phyloP scores from a whole-genome alignment of 2,329 filamentous ascomycete genomes.

The Ascochyta clinopodiicola region DNA sequence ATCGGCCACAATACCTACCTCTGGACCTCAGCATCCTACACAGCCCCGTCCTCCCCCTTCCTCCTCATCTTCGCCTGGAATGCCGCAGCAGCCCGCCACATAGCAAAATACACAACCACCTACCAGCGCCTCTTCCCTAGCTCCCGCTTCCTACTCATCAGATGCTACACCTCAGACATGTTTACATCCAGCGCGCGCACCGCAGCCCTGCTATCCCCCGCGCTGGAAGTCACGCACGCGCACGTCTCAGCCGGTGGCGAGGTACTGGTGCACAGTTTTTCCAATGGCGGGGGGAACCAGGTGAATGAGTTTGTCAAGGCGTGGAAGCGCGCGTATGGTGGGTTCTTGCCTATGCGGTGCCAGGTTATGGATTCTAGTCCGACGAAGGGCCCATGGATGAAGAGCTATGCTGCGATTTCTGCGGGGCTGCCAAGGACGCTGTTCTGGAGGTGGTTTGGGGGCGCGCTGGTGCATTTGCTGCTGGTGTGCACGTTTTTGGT shows the following conservation, averaged over 20 bases:
- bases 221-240: conserved; percentile 33
- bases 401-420: conserved; percentile 39
- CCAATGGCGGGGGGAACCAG: conserved; percentile 47
- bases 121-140: conserved; percentile 42
- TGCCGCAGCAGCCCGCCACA: conserved; percentile 44
- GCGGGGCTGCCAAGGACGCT: conserved; percentile 33
- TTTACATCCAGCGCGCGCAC: conserved; percentile 32
- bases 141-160: conserved; percentile 41
- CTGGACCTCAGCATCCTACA: conserved; percentile 27
- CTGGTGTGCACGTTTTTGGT: conserved; percentile 31
- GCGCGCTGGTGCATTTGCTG: conserved; percentile 35
- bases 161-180: conserved; percentile 39
- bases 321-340: conserved; percentile 32
- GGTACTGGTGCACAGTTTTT: conserved; percentile 45
- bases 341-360: conserved; percentile 34
- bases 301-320: conserved; percentile 41
- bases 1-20: conserved; percentile 46
- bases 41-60: conserved; percentile 23
- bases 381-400: conserved; percentile 41
- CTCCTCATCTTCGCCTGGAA: conserved; percentile 47
- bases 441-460: conserved; percentile 38
- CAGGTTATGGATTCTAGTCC: conserved; percentile 46
- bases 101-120: conserved; percentile 45
- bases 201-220: conserved; percentile 28
- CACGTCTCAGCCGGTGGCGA: conserved; percentile 32